Evolutionary conservation across 176 grass and related monocot genomes (phyloP).

Genomic region (Musa schizocarpa): DNA sequence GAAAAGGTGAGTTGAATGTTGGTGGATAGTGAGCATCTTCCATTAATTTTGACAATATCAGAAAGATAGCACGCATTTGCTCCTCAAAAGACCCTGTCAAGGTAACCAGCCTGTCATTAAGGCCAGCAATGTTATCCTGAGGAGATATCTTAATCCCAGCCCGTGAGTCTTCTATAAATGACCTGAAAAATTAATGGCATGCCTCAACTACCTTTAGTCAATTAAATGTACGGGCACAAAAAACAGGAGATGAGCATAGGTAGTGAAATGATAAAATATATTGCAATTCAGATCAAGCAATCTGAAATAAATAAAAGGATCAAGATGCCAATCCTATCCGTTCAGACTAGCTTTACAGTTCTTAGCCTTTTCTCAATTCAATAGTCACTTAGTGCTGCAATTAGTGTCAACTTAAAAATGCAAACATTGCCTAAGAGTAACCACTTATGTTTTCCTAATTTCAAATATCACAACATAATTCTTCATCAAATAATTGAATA

Average conservation of each 20-base stretch:
- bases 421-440: conserved; percentile 10
- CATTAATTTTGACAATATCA: conserved; percentile 74
- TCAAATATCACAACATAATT: conserved; percentile 31
- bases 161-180: conserved; percentile 89
- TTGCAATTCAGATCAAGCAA: too few species aligned
- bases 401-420: not conserved
- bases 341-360: conserved; percentile 27
- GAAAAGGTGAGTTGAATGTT: conserved; percentile 77
- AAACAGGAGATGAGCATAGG: too few species aligned
- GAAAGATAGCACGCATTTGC: conserved; percentile 77
- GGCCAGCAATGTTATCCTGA: conserved; percentile 82
- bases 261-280: too few species aligned
- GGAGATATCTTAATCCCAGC: conserved; percentile 99
- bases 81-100: conserved; percentile 74
- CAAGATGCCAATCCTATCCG: too few species aligned
- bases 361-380: conserved; percentile 21
- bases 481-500: conserved; percentile 23
- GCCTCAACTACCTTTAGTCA: not conserved
- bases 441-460: conserved; percentile 2
- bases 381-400: not conserved
- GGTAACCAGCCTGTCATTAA: conserved; percentile 94
- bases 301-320: too few species aligned
- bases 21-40: conserved; percentile 91
- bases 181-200: conserved; percentile 34
- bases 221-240: too few species aligned